Conservation (phyloP, 1,139 yeast species). For the Geotrichum fermentans region DNA sequence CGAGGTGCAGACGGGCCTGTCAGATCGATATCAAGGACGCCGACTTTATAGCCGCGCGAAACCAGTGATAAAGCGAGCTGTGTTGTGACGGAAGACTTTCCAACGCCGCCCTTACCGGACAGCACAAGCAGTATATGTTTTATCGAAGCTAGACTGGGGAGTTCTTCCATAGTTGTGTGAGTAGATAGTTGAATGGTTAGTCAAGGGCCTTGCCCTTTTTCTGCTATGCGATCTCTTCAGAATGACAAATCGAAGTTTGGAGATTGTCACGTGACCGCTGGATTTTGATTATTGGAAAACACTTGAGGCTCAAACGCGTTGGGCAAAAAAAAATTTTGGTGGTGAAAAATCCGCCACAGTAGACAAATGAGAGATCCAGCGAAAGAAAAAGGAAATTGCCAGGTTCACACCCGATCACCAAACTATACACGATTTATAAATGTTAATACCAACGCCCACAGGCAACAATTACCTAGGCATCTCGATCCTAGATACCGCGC, state of each 20-base stretch:
- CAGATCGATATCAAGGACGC: constrained; percentile 88
- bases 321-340: no score
- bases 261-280: background rate
- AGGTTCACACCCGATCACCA: background rate
- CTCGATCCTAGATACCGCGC: constrained; percentile 24
- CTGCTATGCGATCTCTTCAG: background rate
- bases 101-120: constrained; percentile 97
- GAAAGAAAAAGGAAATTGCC: background rate
- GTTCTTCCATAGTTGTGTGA: constrained; percentile 1
- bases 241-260: background rate
- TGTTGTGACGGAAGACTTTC: constrained; percentile 91
- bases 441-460: background rate
- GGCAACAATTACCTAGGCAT: constrained; percentile 9
- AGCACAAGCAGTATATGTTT: constrained; percentile 76
- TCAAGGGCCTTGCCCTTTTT: background rate
- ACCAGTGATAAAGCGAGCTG: constrained; percentile 81
- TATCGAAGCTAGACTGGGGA: constrained; percentile 52
- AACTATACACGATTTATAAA: no score
- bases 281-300: no score
- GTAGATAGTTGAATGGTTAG: background rate
- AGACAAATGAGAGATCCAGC: background rate
- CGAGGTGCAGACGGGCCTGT: constrained; percentile 97
- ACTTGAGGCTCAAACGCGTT: no score
- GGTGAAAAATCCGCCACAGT: no score
- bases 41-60: constrained; percentile 68